Base-by-base conservation (phyloP, 2,329 filamentous ascomycete genomes). In the Aspergillus sp. region DNA sequence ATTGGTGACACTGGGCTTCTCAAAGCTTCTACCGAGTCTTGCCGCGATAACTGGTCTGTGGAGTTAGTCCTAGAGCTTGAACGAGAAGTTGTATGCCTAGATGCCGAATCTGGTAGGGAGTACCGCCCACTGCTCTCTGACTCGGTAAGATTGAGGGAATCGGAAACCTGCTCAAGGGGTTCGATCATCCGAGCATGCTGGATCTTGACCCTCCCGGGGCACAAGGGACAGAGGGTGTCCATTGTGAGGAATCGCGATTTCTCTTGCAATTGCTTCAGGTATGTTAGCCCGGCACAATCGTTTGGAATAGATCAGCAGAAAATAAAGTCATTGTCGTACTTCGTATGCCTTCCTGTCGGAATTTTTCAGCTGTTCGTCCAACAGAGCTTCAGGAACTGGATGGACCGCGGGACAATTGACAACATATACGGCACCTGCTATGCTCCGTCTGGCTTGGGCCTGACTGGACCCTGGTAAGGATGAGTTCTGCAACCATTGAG, bases 321-420 rank as follows among this genome's bases (percentile, higher is more conserved):
- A n/a, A 4, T 30, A 3, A 45, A 5, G 30, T n/a, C 11, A 17
- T 11, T 19, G 7, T 55, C 68, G 45, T 69, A 73, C 73, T 65
- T 76, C 72, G 52, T 71, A 73, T 19, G 71, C 71, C 54, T 68
- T 71, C 30, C 66, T 75, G 52, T 76, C 74, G 49, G 60, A 65
- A 56, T 60, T 71, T 23, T 67, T 68, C 23, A 77, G 60, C 49
- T 72, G 73, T 54, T 76, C 70, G 49, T 72, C 74, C 17, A 77
- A 61, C 13, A 69, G 60, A 31, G 64, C 67, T 41, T 66, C 71
- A 11, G 74, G 72, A 17, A 76, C 62, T 5, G 68, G 71, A 60
- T 76, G 74, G 4, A 75, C 66, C 28, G 71, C 72, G 13, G 74
- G 74, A 38, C 74, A 77, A 53, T 76, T 68, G 17, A 77, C 74